A percentile compares a stretch with the other conserved stretches of the same genome.
These are phyloP conservation scores for Hericium coralloides DNA, from an alignment of 768 basidiomycete genomes.

Conservation along the genomic window DNA sequence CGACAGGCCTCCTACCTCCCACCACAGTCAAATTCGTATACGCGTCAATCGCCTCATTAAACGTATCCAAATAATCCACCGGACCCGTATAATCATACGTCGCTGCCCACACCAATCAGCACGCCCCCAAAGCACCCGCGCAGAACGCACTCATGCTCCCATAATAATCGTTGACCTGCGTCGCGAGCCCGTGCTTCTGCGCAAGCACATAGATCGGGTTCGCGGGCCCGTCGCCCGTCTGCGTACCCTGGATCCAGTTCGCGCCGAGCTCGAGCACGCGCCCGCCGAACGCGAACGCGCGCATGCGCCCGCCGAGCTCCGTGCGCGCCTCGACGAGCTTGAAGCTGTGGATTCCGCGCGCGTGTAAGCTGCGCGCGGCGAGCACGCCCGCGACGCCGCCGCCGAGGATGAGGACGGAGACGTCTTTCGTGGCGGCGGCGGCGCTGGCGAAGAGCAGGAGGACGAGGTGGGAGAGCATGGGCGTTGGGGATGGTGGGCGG, in stretches of 20 bases:
- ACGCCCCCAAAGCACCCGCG: background rate
- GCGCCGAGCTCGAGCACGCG: constrained; percentile 43
- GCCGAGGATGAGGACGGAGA: constrained; percentile 49
- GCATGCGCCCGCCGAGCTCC: constrained; percentile 57
- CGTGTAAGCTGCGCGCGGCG: constrained; percentile 50
- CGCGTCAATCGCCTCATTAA: constrained; percentile 27
- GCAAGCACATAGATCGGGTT: constrained; percentile 57
- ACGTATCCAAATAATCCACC: constrained; percentile 9
- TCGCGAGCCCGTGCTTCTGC: constrained; percentile 42
- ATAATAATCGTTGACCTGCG: constrained; percentile 35
- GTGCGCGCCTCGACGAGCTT: constrained; percentile 50
- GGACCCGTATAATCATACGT: constrained; percentile 46
- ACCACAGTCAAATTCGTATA: constrained; percentile 32
- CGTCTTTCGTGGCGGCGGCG: constrained; percentile 14
- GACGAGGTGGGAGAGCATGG: too few species aligned
- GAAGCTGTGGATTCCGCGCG: constrained; percentile 46
- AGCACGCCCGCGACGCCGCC: constrained; percentile 60
- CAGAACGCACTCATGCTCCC: constrained; percentile 31
- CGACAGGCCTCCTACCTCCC: constrained; percentile 30
- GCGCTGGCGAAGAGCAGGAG: too few species aligned
- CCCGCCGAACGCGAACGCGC: constrained; percentile 34
- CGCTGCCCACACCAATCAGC: constrained; percentile 23
- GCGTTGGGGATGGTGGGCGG: too few species aligned
- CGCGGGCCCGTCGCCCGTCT: constrained; percentile 35
- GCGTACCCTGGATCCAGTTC: constrained; percentile 52